Evolutionary conservation across 2,329 filamentous ascomycete genomes (phyloP), one percentile per base, ranked within the genome.

Genomic region (Ambrosiella cleistominuta): DNA sequence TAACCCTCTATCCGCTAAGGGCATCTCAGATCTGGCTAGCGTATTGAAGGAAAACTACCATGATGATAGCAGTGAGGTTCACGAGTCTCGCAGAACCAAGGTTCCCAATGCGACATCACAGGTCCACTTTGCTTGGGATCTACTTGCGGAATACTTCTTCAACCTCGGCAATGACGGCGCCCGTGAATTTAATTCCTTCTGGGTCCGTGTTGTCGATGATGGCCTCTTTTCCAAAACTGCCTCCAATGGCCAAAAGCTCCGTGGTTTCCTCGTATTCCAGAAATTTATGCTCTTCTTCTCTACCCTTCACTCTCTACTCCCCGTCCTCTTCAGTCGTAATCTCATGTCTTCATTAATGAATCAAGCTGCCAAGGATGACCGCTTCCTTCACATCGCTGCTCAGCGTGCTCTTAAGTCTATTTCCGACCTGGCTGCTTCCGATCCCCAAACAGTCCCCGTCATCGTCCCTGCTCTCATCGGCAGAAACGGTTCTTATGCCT

Each of bases 181-280:
- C 0, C 68, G 76, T 19, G 70, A 75, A 12, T 89, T 95, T 66
- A 74, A 77, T 53, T 80, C 85, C 52, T 94, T 96, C 67, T 97
- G 91, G 90, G 80, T 80, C 45, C 82, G 88, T 50, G 83, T 87
- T 58, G 83, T 97, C 61, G 90, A 96, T 69, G 86, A 91, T 66
- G 85, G 86, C 7, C 76, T 96, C 2, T 96, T 97, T 67, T 84
- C 87, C 5, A 80, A 84, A 59, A 81, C 79, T 9, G 85, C 90
- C 7, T 94, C 89, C 1, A 82, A 90, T 49, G 88, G 90, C 64
- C 85, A 94, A 58, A 97, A 96, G 69, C 88, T 88, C 65, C 89
- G 88, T 69, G 93, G 93, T 0, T 91, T 97, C 70, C 81, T 90
- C 65, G 78, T 97, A 1, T 88, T 96, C 65, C 82, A 85, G 64